Conservation (phyloP, 2,329 filamentous ascomycete species). For the Cercospora sojina region DNA sequence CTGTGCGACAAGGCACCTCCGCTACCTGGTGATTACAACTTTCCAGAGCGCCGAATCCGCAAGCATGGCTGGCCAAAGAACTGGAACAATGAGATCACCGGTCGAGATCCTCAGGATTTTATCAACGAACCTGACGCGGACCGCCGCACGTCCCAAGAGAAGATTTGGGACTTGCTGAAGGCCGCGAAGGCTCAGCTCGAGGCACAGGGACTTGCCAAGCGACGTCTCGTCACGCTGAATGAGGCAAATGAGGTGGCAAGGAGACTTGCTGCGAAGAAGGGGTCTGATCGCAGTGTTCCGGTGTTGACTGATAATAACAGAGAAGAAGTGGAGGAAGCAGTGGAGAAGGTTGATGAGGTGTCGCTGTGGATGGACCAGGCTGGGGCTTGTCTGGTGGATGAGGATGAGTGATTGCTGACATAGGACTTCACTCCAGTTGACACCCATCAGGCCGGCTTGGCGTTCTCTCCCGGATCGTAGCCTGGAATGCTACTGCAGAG, state of each 20-base stretch:
- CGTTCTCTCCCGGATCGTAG: too few relatives aligned
- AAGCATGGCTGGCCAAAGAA: neutral
- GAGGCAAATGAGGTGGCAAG: conserved; percentile 63
- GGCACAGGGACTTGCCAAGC: conserved; percentile 40
- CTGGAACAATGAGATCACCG: conserved; percentile 17
- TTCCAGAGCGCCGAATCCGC: neutral
- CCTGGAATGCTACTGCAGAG: too few relatives aligned
- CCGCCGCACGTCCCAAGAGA: conserved; percentile 7
- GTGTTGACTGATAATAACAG: neutral
- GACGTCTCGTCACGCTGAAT: conserved; percentile 56
- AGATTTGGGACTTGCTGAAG: conserved; percentile 43
- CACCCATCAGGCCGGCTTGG: too few relatives aligned
- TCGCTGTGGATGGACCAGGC: conserved; percentile 9
- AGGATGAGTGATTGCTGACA: neutral
- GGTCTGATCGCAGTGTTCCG: conserved; percentile 4
- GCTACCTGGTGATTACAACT: conserved; percentile 10
- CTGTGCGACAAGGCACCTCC: conserved; percentile 15
- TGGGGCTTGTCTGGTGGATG: neutral
- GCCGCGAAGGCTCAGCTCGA: conserved; percentile 31
- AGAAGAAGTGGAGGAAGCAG: neutral
- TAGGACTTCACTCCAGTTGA: neutral
- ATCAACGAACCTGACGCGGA: conserved; percentile 8
- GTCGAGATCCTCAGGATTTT: conserved; percentile 27
- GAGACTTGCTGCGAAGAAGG: conserved; percentile 26
- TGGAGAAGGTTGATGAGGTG: conserved; percentile 7